phyloP scores from a whole-genome alignment of 768 basidiomycete genomes.

The Heimioporus sp. region DNA sequence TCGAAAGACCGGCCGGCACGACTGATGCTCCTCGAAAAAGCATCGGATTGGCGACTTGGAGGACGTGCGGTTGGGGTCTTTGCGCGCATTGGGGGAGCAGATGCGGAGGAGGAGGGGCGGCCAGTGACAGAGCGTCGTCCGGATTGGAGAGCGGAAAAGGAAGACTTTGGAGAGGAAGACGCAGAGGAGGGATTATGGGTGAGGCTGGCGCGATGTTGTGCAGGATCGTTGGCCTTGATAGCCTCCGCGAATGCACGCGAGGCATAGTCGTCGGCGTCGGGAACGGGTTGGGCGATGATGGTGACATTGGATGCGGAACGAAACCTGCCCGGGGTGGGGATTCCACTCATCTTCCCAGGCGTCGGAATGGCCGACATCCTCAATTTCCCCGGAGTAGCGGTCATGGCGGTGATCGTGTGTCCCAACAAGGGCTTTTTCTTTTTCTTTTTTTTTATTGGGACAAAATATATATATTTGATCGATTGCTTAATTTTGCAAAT shows the following conservation, averaged over 20 bases:
- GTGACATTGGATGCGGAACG: constrained; percentile 61
- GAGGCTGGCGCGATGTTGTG: constrained; percentile 55
- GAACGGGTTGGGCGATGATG: constrained; percentile 23
- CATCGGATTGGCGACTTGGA: constrained; percentile 66
- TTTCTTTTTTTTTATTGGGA: background rate
- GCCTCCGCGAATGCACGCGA: constrained; percentile 77
- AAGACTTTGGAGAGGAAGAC: constrained; percentile 44
- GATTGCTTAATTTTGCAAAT: background rate
- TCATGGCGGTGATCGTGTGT: constrained; percentile 29
- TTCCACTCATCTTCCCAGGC: constrained; percentile 46
- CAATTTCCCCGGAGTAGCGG: constrained; percentile 43
- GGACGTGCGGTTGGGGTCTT: constrained; percentile 62
- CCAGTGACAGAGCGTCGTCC: constrained; percentile 48
- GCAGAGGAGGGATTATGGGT: constrained; percentile 36
- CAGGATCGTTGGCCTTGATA: constrained; percentile 77
- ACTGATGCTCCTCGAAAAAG: constrained; percentile 44
- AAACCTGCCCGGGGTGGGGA: constrained; percentile 71
- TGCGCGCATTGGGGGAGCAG: constrained; percentile 42
- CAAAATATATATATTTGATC: no score
- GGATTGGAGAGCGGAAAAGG: constrained; percentile 40
- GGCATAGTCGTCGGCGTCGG: constrained; percentile 52
- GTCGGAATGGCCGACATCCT: constrained; percentile 45
- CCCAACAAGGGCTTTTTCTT: background rate
- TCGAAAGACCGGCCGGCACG: constrained; percentile 51
- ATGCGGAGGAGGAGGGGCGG: constrained; percentile 61